phyloP scores from a whole-genome alignment of 495 filamentous ascomycete genomes.

The Rostrohypoxylon terebratum region DNA sequence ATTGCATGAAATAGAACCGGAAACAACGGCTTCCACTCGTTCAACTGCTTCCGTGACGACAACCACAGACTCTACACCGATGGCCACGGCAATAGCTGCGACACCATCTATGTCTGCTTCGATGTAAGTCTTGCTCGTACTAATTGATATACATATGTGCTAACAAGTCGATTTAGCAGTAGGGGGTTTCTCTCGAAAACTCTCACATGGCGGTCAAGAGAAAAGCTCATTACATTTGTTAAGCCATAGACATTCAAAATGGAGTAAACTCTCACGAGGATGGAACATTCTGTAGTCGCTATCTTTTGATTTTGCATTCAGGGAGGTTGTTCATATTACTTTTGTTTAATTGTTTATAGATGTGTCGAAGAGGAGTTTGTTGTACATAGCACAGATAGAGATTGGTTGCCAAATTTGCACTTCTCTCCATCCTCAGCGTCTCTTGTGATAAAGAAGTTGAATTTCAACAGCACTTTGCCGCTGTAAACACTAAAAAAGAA shows the following conservation, averaged over 20 bases:
- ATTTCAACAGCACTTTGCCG: too few species aligned
- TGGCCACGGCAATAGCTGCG: slow-evolving; percentile 33
- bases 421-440: not conserved
- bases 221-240: not conserved
- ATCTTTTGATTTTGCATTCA: not conserved
- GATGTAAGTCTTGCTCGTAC: slow-evolving; percentile 11
- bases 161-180: not conserved
- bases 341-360: not conserved
- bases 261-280: not conserved
- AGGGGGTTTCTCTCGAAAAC: not conserved
- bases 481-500: not conserved
- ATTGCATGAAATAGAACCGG: not conserved
- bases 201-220: not conserved
- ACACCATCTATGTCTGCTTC: slow-evolving; percentile 38
- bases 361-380: not conserved
- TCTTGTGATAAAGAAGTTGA: not conserved
- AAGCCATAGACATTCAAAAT: not conserved
- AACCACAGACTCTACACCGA: slow-evolving; percentile 35
- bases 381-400: not conserved
- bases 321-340: not conserved
- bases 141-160: not conserved
- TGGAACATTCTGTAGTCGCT: not conserved
- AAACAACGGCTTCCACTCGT: slow-evolving; percentile 38
- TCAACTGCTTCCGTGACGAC: slow-evolving; percentile 41
- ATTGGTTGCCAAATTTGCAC: not conserved